phyloP scores from a whole-genome alignment of 176 grass and related monocot genomes.

The Eremochloa ophiuroides region DNA sequence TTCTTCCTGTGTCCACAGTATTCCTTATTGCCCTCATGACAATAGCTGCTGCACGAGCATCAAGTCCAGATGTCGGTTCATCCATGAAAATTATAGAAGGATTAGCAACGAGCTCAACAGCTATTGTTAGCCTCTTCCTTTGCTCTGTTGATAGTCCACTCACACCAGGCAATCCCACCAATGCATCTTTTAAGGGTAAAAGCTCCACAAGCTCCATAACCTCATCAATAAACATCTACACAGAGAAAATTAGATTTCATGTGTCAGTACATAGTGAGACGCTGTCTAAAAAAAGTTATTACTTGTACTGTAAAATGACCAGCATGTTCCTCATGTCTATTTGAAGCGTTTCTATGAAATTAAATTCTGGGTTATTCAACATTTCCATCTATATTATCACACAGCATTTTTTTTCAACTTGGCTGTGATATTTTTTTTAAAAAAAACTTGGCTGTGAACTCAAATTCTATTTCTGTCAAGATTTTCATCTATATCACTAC shows the following conservation, averaged over 20 bases:
- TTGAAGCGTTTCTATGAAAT: neutral
- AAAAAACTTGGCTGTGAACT: neutral
- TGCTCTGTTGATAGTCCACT: constrained; percentile 81
- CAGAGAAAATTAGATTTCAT: constrained; percentile 4
- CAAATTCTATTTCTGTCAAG: neutral
- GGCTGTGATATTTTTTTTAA: neutral
- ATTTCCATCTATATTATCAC: neutral
- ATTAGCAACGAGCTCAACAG: constrained; percentile 83
- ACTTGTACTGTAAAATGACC: neutral
- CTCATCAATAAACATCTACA: constrained; percentile 81
- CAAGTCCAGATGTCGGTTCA: constrained; percentile 80
- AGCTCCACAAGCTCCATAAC: constrained; percentile 91
- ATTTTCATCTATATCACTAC: neutral
- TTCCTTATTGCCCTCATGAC: constrained; percentile 88
- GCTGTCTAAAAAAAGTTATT: neutral
- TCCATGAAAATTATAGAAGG: constrained; percentile 96
- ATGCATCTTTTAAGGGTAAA: constrained; percentile 52
- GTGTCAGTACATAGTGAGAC: neutral
- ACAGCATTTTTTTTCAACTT: neutral
- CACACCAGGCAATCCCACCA: constrained; percentile 72
- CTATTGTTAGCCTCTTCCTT: constrained; percentile 81
- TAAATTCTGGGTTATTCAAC: neutral
- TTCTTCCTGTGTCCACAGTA: constrained; percentile 72
- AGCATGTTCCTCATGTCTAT: neutral
- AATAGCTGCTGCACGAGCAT: constrained; percentile 85